Conservation (phyloP, 345 rosid genomes). For the Ceriops tagal region DNA sequence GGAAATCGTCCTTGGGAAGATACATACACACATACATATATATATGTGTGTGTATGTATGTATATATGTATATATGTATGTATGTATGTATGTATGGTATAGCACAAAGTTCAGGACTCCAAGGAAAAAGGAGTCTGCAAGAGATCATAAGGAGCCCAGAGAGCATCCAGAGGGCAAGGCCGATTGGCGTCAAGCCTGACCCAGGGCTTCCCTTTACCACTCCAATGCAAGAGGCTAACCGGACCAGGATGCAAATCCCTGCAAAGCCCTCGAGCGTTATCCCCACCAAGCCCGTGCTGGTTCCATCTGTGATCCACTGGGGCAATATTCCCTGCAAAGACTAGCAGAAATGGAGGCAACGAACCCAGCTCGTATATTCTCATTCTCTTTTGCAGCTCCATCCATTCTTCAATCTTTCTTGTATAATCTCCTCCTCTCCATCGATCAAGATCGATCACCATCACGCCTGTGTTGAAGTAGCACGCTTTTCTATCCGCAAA, state of each 20-base stretch:
- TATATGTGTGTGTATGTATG: neutral
- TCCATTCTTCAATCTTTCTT: conserved; percentile 79
- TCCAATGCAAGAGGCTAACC: conserved; percentile 33
- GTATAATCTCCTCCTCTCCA: conserved; percentile 78
- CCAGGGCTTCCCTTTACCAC: conserved; percentile 39
- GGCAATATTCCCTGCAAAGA: conserved; percentile 61
- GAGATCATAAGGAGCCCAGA: conserved; percentile 39
- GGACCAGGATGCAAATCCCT: conserved; percentile 34
- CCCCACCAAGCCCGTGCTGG: conserved; percentile 60
- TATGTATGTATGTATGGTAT: neutral
- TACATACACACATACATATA: no score
- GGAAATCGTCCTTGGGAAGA: no score
- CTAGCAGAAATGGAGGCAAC: conserved; percentile 68
- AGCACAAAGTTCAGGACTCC: conserved; percentile 21
- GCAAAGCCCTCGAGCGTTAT: conserved; percentile 29
- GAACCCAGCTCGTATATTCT: conserved; percentile 80
- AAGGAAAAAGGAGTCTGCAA: conserved; percentile 33
- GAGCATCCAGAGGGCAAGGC: conserved; percentile 33
- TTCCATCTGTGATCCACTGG: conserved; percentile 83
- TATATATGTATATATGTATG: neutral
- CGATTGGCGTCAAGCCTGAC: conserved; percentile 30
- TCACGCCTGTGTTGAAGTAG: conserved; percentile 83
- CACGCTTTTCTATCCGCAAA: conserved; percentile 65
- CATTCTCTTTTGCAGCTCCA: conserved; percentile 66
- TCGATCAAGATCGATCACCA: conserved; percentile 82